Percentiles rank a stretch among this genome's conserved stretches.
These are phyloP conservation scores for Lasiosphaeria hispida DNA, from an alignment of 495 filamentous ascomycete species.

Conservation along the genomic window DNA sequence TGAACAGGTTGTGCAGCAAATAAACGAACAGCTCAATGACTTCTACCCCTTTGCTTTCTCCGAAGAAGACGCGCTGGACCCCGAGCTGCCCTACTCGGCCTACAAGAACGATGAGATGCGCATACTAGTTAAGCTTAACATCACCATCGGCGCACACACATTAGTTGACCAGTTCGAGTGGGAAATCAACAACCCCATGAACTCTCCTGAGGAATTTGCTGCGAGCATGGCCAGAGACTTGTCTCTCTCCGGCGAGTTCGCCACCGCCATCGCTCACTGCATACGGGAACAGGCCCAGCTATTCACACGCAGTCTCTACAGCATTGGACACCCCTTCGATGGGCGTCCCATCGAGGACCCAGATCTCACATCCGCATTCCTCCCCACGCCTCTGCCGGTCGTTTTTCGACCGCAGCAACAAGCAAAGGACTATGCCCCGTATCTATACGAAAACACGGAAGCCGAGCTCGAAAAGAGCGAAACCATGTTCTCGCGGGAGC, in stretches of 20 bases:
- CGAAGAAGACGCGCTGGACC: constrained; percentile 86
- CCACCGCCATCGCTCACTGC: constrained; percentile 93
- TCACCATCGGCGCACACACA: constrained; percentile 93
- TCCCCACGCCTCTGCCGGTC: constrained; percentile 76
- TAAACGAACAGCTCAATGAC: constrained; percentile 87
- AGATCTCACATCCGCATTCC: constrained; percentile 79
- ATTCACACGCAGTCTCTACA: constrained; percentile 90
- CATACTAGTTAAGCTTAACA: constrained; percentile 90
- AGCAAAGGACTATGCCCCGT: constrained; percentile 88
- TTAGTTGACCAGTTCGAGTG: constrained; percentile 97
- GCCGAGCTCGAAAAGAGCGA: constrained; percentile 87
- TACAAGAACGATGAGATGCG: constrained; percentile 99
- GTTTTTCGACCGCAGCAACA: constrained; percentile 87
- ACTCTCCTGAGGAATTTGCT: constrained; percentile 93
- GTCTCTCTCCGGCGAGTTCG: constrained; percentile 93
- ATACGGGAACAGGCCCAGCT: constrained; percentile 94
- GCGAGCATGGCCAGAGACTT: constrained; percentile 82
- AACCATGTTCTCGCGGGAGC: constrained; percentile 87
- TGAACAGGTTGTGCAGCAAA: constrained; percentile 73
- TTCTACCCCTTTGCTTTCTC: constrained; percentile 88
- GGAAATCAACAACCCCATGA: constrained; percentile 93
- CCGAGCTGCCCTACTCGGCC: constrained; percentile 83
- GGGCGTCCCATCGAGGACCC: constrained; percentile 89
- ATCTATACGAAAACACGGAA: constrained; percentile 90
- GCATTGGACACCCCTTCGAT: constrained; percentile 90